Percentiles rank a stretch among this genome's conserved stretches.
Conservation (phyloP, 148 eudicot genomes). For the Camellia lanceoleosa region DNA sequence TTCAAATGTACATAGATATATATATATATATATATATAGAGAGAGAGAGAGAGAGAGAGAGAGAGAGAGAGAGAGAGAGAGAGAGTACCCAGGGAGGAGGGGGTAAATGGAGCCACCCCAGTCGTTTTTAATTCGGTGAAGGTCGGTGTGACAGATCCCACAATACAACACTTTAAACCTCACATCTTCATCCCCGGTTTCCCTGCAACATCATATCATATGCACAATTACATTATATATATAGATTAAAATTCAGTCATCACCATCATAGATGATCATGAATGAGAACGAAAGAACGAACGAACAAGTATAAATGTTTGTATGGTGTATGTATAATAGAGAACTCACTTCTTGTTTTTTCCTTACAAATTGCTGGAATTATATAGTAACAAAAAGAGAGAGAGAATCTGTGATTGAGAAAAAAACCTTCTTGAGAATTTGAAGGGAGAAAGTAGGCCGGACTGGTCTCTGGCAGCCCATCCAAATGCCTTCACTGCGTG, state of each 20-base stretch:
- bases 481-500: conserved; percentile 29
- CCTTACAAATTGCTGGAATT: neutral
- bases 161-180: conserved; percentile 12
- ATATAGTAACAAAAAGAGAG: neutral
- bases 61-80: neutral
- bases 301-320: no score
- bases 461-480: conserved; percentile 22
- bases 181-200: conserved; percentile 4
- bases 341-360: no score
- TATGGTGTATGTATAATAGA: no score
- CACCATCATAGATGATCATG: neutral
- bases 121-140: conserved; percentile 4
- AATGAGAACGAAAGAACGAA: no score
- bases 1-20: no score
- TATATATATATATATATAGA: neutral
- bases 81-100: conserved; percentile 16
- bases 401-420: neutral
- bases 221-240: no score
- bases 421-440: neutral
- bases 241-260: neutral
- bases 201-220: neutral
- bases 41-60: no score
- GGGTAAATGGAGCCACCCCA: neutral
- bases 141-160: conserved; percentile 15
- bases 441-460: conserved; percentile 24